Conservation (phyloP, 2,329 filamentous ascomycete genomes). For the Eutypa lata region DNA sequence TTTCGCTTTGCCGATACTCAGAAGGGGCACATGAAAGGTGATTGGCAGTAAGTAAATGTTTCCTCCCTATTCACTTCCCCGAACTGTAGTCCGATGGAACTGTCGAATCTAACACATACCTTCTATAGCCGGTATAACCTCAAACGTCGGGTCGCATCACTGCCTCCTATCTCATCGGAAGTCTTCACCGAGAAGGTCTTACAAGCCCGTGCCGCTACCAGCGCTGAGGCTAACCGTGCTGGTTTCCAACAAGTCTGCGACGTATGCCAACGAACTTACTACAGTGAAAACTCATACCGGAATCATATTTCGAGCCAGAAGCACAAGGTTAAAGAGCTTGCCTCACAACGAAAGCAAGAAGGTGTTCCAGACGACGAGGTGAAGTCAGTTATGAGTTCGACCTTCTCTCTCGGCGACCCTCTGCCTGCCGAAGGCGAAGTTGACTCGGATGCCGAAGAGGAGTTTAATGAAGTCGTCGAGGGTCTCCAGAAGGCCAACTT, state of each 20-base stretch:
- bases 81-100: no score
- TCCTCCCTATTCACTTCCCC: constrained; percentile 3
- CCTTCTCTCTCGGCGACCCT: constrained; percentile 85
- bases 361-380: constrained; percentile 61
- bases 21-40: constrained; percentile 93
- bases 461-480: constrained; percentile 75
- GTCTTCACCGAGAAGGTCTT: constrained; percentile 94
- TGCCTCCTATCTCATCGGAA: constrained; percentile 88
- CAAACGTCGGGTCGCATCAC: constrained; percentile 85
- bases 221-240: constrained; percentile 81
- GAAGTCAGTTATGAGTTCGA: constrained; percentile 83
- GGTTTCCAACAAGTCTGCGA: constrained; percentile 82
- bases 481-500: constrained; percentile 65
- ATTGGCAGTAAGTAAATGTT: constrained; percentile 80
- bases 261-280: constrained; percentile 87
- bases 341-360: constrained; percentile 34
- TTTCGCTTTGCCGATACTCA: constrained; percentile 93
- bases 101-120: neutral
- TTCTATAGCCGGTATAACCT: constrained; percentile 80
- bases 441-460: constrained; percentile 67
- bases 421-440: constrained; percentile 48
- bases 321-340: constrained; percentile 69
- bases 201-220: constrained; percentile 80
- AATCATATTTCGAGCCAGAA: constrained; percentile 92
- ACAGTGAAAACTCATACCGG: constrained; percentile 90